phyloP scores from a whole-genome alignment of 2,329 filamentous ascomycete species.

The Triangularia verruculosa region DNA sequence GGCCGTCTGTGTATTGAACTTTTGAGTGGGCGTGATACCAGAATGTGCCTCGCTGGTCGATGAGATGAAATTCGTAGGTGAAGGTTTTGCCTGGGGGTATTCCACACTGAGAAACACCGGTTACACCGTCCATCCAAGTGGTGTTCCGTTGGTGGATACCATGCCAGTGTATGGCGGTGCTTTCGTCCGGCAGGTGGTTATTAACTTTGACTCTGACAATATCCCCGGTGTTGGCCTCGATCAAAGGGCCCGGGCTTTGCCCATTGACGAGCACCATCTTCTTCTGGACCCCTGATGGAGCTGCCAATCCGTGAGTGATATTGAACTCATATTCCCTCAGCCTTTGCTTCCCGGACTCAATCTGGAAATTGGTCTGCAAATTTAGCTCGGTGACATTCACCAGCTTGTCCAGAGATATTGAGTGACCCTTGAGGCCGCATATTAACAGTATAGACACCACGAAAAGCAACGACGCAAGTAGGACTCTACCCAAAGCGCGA shows the following conservation, averaged over 20 bases:
- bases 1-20: background rate
- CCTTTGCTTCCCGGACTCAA: background rate
- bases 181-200: background rate
- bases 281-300: background rate
- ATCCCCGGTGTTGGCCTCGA: background rate
- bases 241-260: background rate
- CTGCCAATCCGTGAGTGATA: background rate
- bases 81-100: background rate
- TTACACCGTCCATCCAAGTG: background rate
- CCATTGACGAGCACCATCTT: background rate
- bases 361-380: background rate
- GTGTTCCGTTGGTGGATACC: background rate
- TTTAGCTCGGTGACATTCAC: background rate
- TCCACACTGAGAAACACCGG: background rate
- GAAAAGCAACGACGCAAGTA: background rate
- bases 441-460: background rate
- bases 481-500: background rate
- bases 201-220: background rate
- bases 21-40: background rate
- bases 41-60: background rate
- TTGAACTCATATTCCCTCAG: background rate
- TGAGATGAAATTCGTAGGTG: background rate
- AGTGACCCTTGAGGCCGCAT: too few relatives aligned
- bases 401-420: background rate
- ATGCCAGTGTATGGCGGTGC: background rate